Conservation (phyloP, 306 rosid species). For the Prinsepia uniflora region DNA sequence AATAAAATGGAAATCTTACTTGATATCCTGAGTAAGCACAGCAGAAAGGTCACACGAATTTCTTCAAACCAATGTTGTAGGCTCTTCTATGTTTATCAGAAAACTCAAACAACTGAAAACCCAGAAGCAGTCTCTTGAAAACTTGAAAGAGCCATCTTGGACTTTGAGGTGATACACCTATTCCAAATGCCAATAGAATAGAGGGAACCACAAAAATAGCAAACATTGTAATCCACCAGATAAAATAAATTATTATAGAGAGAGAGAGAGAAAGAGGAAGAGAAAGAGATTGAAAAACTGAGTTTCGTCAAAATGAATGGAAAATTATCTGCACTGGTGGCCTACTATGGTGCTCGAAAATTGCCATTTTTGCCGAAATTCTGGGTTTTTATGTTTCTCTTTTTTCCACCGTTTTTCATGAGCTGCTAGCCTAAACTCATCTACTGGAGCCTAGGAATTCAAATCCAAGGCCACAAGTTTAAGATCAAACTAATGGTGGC, state of each 20-base stretch:
- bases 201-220: conserved; percentile 81
- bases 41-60: conserved; percentile 75
- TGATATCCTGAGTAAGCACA: conserved; percentile 86
- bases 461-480: too few relatives aligned
- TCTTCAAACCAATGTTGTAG: conserved; percentile 66
- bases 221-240: conserved; percentile 97
- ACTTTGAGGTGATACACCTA: conserved; percentile 87
- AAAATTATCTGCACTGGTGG: too few relatives aligned
- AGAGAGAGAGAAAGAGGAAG: too few relatives aligned
- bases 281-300: neutral
- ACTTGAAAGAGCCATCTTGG: conserved; percentile 99
- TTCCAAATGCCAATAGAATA: conserved; percentile 81
- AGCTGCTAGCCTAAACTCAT: too few relatives aligned
- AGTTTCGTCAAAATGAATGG: too few relatives aligned
- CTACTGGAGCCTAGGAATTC: too few relatives aligned
- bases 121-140: conserved; percentile 18
- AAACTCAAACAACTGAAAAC: conserved; percentile 74
- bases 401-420: too few relatives aligned
- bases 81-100: conserved; percentile 78
- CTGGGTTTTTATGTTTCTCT: too few relatives aligned
- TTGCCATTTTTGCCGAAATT: too few relatives aligned
- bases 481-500: too few relatives aligned
- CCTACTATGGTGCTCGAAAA: too few relatives aligned
- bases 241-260: conserved; percentile 3
- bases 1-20: conserved; percentile 30